Percentiles rank a stretch among this genome's conserved stretches.
Evolutionary conservation across 2,329 filamentous ascomycete species (phyloP).

Genomic region (Trichoderma guizhouense): DNA sequence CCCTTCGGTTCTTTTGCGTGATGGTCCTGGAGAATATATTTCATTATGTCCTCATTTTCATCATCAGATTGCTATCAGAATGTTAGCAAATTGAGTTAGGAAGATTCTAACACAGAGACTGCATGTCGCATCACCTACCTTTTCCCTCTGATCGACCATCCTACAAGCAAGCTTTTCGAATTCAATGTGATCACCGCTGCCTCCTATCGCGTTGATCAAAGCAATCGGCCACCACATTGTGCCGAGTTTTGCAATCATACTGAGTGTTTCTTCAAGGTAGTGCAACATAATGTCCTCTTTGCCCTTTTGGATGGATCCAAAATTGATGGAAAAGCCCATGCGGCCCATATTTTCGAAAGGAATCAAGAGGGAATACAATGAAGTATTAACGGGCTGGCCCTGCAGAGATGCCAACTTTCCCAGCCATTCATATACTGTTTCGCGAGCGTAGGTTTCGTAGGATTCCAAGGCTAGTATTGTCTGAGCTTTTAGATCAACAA

Average conservation of each 20-base stretch:
- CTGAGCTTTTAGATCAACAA: background rate
- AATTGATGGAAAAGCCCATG: slow-evolving; percentile 27
- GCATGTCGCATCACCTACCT: background rate
- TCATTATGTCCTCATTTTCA: slow-evolving; percentile 25
- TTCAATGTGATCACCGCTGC: background rate
- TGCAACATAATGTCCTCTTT: slow-evolving; percentile 25
- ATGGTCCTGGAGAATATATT: slow-evolving; percentile 26
- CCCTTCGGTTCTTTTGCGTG: slow-evolving; percentile 24
- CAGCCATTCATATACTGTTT: slow-evolving; percentile 24
- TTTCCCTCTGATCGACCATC: background rate
- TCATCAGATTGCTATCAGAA: slow-evolving; percentile 10
- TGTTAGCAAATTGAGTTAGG: background rate
- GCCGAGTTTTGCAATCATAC: slow-evolving; percentile 20
- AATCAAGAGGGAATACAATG: slow-evolving; percentile 27
- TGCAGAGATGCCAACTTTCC: slow-evolving; percentile 21
- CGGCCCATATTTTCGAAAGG: slow-evolving; percentile 31
- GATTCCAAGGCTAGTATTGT: slow-evolving; percentile 7
- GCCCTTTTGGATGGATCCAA: slow-evolving; percentile 25
- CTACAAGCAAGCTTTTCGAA: background rate
- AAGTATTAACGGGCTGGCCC: slow-evolving; percentile 23
- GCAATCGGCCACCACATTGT: slow-evolving; percentile 26
- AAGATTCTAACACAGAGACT: background rate
- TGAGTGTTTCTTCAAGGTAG: slow-evolving; percentile 24
- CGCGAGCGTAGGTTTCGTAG: slow-evolving; percentile 24
- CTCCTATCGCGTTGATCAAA: slow-evolving; percentile 17